Evolutionary conservation across 352 stramenopile genomes (phyloP), one percentile per base, ranked within the genome.

Genomic region (Achlya hypogyna): DNA sequence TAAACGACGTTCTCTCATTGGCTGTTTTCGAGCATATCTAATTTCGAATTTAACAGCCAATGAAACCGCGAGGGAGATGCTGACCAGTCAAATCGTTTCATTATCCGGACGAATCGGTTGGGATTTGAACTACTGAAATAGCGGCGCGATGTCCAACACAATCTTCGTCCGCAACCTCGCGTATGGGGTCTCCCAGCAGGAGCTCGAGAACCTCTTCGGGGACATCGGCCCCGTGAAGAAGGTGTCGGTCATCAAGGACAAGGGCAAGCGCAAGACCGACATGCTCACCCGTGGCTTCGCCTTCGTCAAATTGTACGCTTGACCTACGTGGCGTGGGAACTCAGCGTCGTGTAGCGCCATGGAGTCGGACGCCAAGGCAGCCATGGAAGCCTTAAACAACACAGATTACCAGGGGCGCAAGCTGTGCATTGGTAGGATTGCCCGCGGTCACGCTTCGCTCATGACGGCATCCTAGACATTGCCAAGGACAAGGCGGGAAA

Each of bases 161-260:
- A 70, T 94, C 28, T 94, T 94, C 62, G 85, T 92, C 75, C 85
- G 85, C 59, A 94, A 94, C 74, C 74, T 94, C 75, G 82, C 85
- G 71, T 94, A 88, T 60, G 83, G 83, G 70, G 78, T 91, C 54
- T 91, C 83, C 63, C 82, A 91, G 74, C 81, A 91, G 69, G 81
- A 88, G 74, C 78, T 94, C 34, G 85, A 94, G 78, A 72, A 87
- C 49, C 71, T 89, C 45, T 94, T 94, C 69, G 78, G 85, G 53
- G 81, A 91, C 43, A 76, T 94, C 34, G 85, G 85, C 4, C 85
- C 85, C 31, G 80, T 92, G 32, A 89, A 82, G 70, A 91, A 94
- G 75, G 87, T 94, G 54, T 82, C 90, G 75, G 73, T 94, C 54
- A 94, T 94, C 72, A 94, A 94, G 67, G 81, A 94, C 69, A 94